Base-by-base conservation (phyloP, 768 basidiomycete genomes). In the Gloeophyllum trabeum region DNA sequence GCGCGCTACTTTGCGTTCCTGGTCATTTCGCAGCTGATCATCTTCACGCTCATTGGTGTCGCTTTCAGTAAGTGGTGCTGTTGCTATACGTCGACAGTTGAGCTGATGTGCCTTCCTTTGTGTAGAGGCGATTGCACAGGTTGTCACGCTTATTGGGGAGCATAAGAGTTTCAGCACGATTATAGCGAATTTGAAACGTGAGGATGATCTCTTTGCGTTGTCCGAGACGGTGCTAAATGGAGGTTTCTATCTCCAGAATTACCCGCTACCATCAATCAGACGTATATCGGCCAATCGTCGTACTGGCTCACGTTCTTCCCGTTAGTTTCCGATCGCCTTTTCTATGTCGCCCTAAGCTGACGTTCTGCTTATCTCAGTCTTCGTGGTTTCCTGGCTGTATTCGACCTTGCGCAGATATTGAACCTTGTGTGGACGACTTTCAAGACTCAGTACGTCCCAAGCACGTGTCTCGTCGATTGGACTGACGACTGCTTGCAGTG, bases 261-360 rank as follows among this genome's bases (percentile, higher is more conserved):
- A 18, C 87, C 85, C 12, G 63, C 59, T 16, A 72, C 61, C 4
- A 87, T 98, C 54, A 87, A 96, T 54, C 63, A 66, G 39, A 91
- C 93, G 0, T 99, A 98, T 53, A 81, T 98, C 51, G 76, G 84
- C 53, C 94, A 98, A 55, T 70, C 83, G 5, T 87, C 84, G 18
- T 96, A 85, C 61, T 94, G 90, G 89, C 63, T 94, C 40, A 94
- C 89, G 3, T 93, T 80, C 67, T 89, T 93, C 69, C 90, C 92
- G 81, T 90, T 58, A n/a, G 83, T 66, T 36, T 37, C 46, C 19
- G 18, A 37, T 25, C 42, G 34, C 28, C 20, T 39, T 6, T 30
- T 30, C 7, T n/a, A 16, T 4, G 16, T 16, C 21, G 20, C 20
- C 36, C 18, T 42, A 19, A 6, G 5, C 23, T 21, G 4, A 5